Evolutionary conservation across 2,329 filamentous ascomycete species (phyloP).

Genomic region (Aspergillus fijiensis): DNA sequence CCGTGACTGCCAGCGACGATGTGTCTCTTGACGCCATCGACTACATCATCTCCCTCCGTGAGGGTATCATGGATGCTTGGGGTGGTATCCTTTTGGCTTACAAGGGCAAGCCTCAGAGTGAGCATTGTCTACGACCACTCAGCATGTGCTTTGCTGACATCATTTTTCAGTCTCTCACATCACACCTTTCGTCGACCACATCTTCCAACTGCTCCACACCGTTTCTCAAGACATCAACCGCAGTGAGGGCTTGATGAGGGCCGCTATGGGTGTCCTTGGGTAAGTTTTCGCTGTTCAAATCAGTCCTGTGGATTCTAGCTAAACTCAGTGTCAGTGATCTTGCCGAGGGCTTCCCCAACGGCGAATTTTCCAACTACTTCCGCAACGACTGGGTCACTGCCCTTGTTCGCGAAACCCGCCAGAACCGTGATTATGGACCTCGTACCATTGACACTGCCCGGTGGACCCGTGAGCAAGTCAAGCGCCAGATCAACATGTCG

Average conservation of each 20-base stretch:
- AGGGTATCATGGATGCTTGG: slow-evolving; percentile 99
- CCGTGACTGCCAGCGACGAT: slow-evolving; percentile 74
- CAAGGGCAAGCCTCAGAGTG: slow-evolving; percentile 62
- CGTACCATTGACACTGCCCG: slow-evolving; percentile 92
- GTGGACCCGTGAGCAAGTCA: slow-evolving; percentile 97
- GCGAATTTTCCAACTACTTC: slow-evolving; percentile 81
- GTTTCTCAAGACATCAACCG: slow-evolving; percentile 82
- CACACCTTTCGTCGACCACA: slow-evolving; percentile 74
- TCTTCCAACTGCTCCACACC: slow-evolving; percentile 81
- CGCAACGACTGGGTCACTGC: slow-evolving; percentile 84
- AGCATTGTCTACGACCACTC: slow-evolving; percentile 12
- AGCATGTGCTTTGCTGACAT: slow-evolving; percentile 10
- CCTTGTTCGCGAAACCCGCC: slow-evolving; percentile 89
- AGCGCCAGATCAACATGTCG: slow-evolving; percentile 65
- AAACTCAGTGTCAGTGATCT: slow-evolving; percentile 68
- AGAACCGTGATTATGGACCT: slow-evolving; percentile 78
- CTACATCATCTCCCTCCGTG: slow-evolving; percentile 89
- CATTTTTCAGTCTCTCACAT: slow-evolving; percentile 61
- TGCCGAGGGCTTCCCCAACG: slow-evolving; percentile 87
- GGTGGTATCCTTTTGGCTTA: slow-evolving; percentile 93
- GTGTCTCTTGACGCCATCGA: slow-evolving; percentile 93
- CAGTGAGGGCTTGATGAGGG: slow-evolving; percentile 86
- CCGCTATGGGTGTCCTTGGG: slow-evolving; percentile 98
- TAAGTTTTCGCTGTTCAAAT: slow-evolving; percentile 50
- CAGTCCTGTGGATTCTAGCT: slow-evolving; percentile 28